phyloP scores from a whole-genome alignment of 306 rosid species.

The Prunus dulcis region DNA sequence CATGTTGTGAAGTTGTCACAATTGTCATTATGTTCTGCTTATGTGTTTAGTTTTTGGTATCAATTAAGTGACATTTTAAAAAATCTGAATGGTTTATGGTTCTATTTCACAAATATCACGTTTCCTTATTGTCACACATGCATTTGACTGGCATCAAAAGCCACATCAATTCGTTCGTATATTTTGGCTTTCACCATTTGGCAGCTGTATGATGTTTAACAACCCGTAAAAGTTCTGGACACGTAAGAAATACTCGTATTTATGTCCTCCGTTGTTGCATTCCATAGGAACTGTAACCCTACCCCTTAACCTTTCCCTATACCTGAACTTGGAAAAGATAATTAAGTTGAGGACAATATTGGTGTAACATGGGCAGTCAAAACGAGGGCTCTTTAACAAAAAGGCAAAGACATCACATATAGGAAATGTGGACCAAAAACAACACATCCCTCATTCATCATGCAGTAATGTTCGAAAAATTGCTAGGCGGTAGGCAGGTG shows the following conservation, averaged over 20 bases:
- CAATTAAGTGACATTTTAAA: conserved; percentile 23
- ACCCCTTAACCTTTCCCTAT: too few relatives aligned
- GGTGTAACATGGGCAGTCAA: too few relatives aligned
- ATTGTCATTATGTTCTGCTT: conserved; percentile 28
- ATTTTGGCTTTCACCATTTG: background rate
- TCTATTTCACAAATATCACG: background rate
- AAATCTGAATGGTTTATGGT: background rate
- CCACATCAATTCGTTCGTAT: background rate
- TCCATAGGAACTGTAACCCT: too few relatives aligned
- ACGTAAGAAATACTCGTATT: background rate
- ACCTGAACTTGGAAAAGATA: too few relatives aligned
- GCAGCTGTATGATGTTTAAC: background rate
- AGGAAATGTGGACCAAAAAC: background rate
- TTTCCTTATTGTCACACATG: background rate
- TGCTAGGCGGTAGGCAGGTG: too few relatives aligned
- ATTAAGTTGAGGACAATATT: too few relatives aligned
- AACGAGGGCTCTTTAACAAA: too few relatives aligned
- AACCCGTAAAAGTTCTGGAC: background rate
- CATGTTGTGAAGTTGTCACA: conserved; percentile 33
- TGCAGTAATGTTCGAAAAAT: background rate
- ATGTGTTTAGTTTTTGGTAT: conserved; percentile 22
- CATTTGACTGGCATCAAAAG: too few relatives aligned
- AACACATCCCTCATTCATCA: background rate
- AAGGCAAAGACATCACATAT: too few relatives aligned
- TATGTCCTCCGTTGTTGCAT: background rate